Evolutionary conservation across 208 protist genomes (phyloP), one percentile per base, ranked within the genome.

Genomic region (Endotrypanum monterogeii): DNA sequence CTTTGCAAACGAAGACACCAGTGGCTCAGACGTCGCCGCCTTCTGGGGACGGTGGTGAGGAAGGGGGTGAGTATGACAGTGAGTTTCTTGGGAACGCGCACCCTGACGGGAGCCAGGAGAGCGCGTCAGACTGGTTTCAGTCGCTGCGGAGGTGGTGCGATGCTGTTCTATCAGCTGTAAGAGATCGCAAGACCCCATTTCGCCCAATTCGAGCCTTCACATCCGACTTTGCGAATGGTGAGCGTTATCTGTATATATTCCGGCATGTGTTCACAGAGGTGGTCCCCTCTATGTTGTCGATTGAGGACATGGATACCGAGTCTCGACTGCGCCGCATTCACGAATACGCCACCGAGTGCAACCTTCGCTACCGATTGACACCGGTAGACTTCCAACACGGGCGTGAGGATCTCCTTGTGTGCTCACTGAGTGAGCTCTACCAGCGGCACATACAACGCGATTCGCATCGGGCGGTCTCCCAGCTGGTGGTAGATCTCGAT

Each of bases 361-460:
- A 79, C 25, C 82, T 96, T 69, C 71, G 81, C 51, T 75, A 85
- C 55, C 44, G 79, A 12, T 65, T 94, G 25, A 71, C 81, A 14
- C 84, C 87, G 3, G 77, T 83, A 5, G 92, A 96, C 83, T 89
- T 96, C 69, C 28, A 78, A 12, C 72, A 85, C 16, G 52, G 83
- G 68, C 82, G 86, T 12, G 92, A 96, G 74, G 92, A 96, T 63
- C 85, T 87, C 39, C 88, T 96, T 44, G 74, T 85, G 30, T 73
- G 78, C 46, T 87, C 88, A 3, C 66, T 92, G 48, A 73, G 84
- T 37, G 88, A 92, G 80, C 71, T 92, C 57, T 89, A 80, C 48
- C 60, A 66, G 37, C 74, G 74, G 11, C 51, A 82, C 67, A 9
- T 88, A 39, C 46, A 41, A n/a, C 69, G 52, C 8, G 32, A 52